phyloP scores from a whole-genome alignment of 192 early-diverging fungal species.

The Lobosporangium transversale region DNA sequence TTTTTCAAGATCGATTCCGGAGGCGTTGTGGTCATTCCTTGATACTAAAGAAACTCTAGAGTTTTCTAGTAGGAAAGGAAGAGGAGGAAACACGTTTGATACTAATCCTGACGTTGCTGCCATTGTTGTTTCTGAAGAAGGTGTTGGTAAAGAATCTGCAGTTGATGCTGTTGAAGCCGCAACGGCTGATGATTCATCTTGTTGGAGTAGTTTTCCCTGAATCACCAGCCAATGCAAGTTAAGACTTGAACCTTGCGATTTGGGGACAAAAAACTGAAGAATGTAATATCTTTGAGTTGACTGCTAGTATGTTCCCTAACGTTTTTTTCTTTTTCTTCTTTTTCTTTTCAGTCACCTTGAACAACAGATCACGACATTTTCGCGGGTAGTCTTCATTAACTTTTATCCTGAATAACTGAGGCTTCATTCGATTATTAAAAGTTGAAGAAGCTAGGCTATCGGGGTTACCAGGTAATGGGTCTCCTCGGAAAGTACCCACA shows the following conservation, averaged over 20 bases:
- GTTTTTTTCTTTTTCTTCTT: no score
- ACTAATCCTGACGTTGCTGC: no score
- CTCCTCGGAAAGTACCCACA: conserved; percentile 37
- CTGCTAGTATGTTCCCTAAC: no score
- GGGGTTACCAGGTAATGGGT: no score
- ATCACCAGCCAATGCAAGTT: conserved; percentile 30
- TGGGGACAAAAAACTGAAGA: conserved; percentile 44
- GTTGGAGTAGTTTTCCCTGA: conserved; percentile 16
- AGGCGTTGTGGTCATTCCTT: not conserved
- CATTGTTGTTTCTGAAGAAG: not conserved
- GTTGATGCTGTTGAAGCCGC: no score
- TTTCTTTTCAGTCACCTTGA: conserved; percentile 50
- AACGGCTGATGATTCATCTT: no score
- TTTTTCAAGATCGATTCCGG: conserved; percentile 27
- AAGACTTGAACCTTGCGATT: conserved; percentile 17
- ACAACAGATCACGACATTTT: conserved; percentile 6
- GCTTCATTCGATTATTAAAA: no score
- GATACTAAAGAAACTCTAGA: no score
- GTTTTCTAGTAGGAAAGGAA: not conserved
- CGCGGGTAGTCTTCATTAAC: no score
- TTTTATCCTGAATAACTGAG: no score
- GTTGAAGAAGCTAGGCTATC: no score
- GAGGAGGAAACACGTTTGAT: not conserved
- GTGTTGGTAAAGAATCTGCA: not conserved
- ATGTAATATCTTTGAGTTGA: no score